A percentile compares a stretch with the other conserved stretches of the same genome.
phyloP scores from a whole-genome alignment of 2,329 filamentous ascomycete genomes.

The Hypoxylon sp. region DNA sequence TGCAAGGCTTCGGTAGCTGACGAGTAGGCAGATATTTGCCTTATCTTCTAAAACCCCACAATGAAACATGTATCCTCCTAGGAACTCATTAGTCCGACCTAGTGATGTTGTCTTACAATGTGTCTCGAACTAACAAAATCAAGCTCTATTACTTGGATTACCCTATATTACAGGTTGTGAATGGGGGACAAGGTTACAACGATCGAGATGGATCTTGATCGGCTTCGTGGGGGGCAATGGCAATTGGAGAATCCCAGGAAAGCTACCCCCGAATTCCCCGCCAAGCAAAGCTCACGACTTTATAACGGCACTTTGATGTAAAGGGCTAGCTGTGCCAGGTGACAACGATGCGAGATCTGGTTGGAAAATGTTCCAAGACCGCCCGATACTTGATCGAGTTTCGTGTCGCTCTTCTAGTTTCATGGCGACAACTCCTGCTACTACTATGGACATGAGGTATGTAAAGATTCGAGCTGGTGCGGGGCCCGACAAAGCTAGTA shows the following conservation, averaged over 20 bases:
- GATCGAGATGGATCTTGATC: constrained; percentile 5
- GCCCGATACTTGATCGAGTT: background rate
- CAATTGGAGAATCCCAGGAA: constrained; percentile 6
- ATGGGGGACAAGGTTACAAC: background rate
- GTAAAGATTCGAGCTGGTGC: constrained; percentile 1
- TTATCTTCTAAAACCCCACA: constrained; percentile 1
- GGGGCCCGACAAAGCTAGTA: constrained; percentile 18
- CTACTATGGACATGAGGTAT: too few relatives aligned
- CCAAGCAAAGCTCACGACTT: constrained; percentile 1
- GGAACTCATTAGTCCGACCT: background rate
- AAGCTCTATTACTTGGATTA: background rate
- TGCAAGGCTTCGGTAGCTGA: too few relatives aligned
- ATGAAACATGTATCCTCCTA: background rate
- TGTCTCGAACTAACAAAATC: background rate
- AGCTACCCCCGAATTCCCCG: background rate
- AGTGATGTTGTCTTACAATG: background rate
- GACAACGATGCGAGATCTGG: background rate
- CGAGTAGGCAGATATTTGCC: background rate
- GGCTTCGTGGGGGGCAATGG: background rate
- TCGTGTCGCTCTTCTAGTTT: background rate
- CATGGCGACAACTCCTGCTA: constrained; percentile 3
- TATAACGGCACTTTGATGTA: background rate
- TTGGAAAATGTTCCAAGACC: background rate
- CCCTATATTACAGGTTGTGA: background rate
- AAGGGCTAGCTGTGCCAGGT: background rate